Base-by-base conservation (phyloP, 2,329 filamentous ascomycete genomes). In the Botrytis hyacinthi region DNA sequence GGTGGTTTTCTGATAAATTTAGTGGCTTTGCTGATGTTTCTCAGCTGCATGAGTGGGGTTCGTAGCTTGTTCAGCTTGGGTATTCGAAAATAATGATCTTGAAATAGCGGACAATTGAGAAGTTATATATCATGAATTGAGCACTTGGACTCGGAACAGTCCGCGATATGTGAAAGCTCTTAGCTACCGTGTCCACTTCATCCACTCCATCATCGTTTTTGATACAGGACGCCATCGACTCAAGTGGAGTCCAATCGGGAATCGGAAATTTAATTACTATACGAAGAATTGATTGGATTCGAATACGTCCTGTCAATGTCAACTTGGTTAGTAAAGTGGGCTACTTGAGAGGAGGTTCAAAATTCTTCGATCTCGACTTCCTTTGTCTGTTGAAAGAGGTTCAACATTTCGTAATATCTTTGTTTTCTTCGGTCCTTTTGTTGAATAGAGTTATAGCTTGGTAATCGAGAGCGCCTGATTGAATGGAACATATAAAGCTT, bases 361-460 rank as follows among this genome's bases (percentile, higher is more conserved):
- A 68, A 35, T 32, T 57, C 48, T 57, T 68, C n/a, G 35, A 57
- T 69, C 48, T 57, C 66, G 66, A 57, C 66, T 69, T 69, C 42
- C 48, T 69, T 32, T 57, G 48, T 69, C 37, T 32, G 5, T 44
- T 69, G 35, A 29, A 57, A 69, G 54, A 16, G 35, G 6, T 68
- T 54, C 46, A 57, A 57, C 14, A 42, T 68, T 32, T 68, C 48
- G 66, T 68, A 68, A 68, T 68, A 68, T 54, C 48, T 69, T 69
- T 57, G 48, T 57, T 26, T 68, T 57, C 18, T 69, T 69, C 48
- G 66, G 66, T 57, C 66, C 66, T 69, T 69, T 69, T 69, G n/a
- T 57, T 16, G n/a, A 48, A 32, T 42, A 44, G 18, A 32, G 66
- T 44, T 42, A 20, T 32, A 32, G 66, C 48, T 69, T 37, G 35